phyloP scores from a whole-genome alignment of 192 early-diverging fungal species.

The Entomortierella parvispora region DNA sequence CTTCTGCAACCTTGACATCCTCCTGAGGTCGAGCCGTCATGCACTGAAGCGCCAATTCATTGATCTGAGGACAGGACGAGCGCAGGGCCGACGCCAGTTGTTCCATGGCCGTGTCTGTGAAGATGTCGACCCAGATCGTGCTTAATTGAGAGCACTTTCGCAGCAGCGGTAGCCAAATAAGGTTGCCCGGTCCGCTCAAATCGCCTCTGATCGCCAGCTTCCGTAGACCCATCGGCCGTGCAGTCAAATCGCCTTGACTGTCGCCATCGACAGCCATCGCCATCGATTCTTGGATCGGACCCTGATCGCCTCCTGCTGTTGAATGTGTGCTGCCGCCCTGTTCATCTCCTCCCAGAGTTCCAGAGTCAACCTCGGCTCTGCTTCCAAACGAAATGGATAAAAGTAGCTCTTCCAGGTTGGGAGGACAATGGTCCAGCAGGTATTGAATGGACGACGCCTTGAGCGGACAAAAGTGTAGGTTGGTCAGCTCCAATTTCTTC shows the following conservation, averaged over 20 bases:
- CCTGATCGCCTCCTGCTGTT: no score
- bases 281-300: neutral
- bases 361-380: slow-evolving; percentile 15
- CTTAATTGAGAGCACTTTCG: slow-evolving; percentile 3
- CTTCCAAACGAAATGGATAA: slow-evolving; percentile 38
- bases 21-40: slow-evolving; percentile 29
- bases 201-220: slow-evolving; percentile 26
- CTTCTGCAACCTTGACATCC: slow-evolving; percentile 15
- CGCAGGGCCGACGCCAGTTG: slow-evolving; percentile 11
- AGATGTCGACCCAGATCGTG: slow-evolving; percentile 12
- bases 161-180: slow-evolving; percentile 33
- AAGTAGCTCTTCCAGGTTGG: slow-evolving; percentile 23
- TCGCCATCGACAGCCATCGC: neutral
- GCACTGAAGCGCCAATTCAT: slow-evolving; percentile 20
- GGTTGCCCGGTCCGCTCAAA: slow-evolving; percentile 18
- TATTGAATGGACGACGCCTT: slow-evolving; percentile 28
- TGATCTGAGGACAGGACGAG: slow-evolving; percentile 12
- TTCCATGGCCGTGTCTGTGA: neutral
- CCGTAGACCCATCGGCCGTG: slow-evolving; percentile 7
- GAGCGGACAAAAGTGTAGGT: slow-evolving; percentile 15
- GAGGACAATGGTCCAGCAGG: slow-evolving; percentile 25
- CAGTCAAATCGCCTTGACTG: neutral
- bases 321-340: no score
- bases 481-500: slow-evolving; percentile 21
- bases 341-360: neutral